Conservation (phyloP, 441 rosid species). For the Rhodomyrtus psidioides region DNA sequence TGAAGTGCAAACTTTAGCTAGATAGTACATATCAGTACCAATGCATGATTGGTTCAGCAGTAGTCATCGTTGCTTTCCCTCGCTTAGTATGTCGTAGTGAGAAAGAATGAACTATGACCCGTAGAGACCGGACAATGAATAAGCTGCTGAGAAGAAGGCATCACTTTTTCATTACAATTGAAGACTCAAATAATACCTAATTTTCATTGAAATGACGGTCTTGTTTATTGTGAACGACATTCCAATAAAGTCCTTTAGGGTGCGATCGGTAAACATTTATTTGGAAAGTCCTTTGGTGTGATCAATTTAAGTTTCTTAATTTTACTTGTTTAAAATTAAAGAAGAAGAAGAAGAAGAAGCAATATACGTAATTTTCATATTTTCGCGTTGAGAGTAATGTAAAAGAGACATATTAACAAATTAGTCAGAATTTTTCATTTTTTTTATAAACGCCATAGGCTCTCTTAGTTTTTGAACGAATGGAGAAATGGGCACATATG, state of each 20-base stretch:
- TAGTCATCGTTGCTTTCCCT: neutral
- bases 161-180: neutral
- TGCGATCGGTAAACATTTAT: neutral
- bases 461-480: too few species aligned
- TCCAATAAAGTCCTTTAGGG: neutral
- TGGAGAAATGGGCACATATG: too few species aligned
- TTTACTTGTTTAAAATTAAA: neutral
- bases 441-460: neutral
- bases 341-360: neutral
- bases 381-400: rapidly evolving
- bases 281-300: rapidly evolving
- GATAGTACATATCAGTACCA: neutral
- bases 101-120: neutral
- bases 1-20: neutral
- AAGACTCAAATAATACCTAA: neutral
- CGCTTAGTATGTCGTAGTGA: neutral
- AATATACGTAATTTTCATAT: too few species aligned
- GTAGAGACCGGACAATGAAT: neutral
- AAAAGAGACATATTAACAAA: neutral
- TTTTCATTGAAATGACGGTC: neutral
- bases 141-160: neutral
- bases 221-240: neutral
- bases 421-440: neutral
- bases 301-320: neutral
- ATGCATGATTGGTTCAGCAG: neutral